Evolutionary conservation across 2,329 filamentous ascomycete genomes (phyloP).

Genomic region (Tolypocladium amazonense): DNA sequence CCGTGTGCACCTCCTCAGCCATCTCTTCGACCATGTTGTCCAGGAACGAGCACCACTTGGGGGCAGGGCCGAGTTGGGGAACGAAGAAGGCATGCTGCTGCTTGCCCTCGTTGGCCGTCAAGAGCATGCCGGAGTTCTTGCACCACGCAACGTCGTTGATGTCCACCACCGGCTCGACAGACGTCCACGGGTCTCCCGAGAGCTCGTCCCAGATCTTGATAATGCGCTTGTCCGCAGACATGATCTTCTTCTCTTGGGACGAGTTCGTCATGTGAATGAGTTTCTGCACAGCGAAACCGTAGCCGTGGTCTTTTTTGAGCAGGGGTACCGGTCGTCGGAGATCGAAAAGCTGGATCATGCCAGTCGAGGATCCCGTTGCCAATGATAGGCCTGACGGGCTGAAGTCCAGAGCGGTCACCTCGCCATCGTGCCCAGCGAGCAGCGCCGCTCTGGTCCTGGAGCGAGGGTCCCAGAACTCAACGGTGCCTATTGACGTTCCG

Average conservation of each 20-base stretch:
- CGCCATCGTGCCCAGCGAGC: conserved; percentile 55
- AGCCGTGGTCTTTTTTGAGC: conserved; percentile 89
- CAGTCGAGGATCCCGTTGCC: conserved; percentile 77
- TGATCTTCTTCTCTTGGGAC: conserved; percentile 73
- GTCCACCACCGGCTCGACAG: conserved; percentile 88
- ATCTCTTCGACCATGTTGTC: conserved; percentile 98
- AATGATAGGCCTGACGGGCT: conserved; percentile 73
- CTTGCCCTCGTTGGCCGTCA: conserved; percentile 93
- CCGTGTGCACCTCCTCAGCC: conserved; percentile 69
- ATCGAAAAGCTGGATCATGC: conserved; percentile 85
- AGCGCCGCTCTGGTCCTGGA: conserved; percentile 73
- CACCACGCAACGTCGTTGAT: conserved; percentile 92
- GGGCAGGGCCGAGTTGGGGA: conserved; percentile 83
- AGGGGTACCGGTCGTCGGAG: conserved; percentile 77
- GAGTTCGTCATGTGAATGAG: conserved; percentile 61
- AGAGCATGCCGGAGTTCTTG: conserved; percentile 83
- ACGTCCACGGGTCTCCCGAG: conserved; percentile 84
- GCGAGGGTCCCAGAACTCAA: conserved; percentile 92
- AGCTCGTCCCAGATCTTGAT: conserved; percentile 93
- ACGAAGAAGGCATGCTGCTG: conserved; percentile 95
- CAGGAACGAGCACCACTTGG: conserved; percentile 91
- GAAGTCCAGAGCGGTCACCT: conserved; percentile 83
- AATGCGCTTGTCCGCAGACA: conserved; percentile 88
- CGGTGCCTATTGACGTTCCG: conserved; percentile 87
- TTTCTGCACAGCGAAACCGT: conserved; percentile 85